A percentile compares a stretch with the other conserved stretches of the same genome.
Conservation (phyloP, 306 rosid genomes). For the Hippophae tibetana region DNA sequence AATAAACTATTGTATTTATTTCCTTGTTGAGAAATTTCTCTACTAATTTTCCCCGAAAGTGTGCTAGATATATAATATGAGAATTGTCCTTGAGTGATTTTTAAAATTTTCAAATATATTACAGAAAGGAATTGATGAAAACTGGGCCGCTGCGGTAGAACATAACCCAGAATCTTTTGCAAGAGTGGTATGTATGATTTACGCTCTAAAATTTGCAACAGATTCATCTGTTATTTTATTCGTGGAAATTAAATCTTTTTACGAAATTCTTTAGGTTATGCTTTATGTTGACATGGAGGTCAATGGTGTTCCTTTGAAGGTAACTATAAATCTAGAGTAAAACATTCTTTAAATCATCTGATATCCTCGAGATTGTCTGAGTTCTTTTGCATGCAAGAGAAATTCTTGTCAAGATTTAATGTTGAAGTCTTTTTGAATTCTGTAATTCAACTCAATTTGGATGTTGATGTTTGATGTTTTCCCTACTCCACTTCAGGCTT, state of each 20-base stretch:
- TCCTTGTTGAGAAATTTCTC: no score
- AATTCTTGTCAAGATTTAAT: constrained; percentile 2
- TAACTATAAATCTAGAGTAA: constrained; percentile 16
- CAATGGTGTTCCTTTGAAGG: constrained; percentile 93
- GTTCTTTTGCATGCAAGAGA: neutral
- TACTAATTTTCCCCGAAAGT: no score
- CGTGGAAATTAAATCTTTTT: constrained; percentile 5
- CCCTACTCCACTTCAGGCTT: constrained; percentile 53
- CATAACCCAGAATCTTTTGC: constrained; percentile 97
- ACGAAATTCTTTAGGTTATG: constrained; percentile 58
- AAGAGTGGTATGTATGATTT: constrained; percentile 67
- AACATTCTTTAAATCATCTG: constrained; percentile 3
- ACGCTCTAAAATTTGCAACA: constrained; percentile 1
- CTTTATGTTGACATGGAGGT: constrained; percentile 98
- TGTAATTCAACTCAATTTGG: neutral
- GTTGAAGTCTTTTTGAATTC: neutral
- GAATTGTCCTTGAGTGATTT: constrained; percentile 5
- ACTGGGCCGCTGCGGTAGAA: constrained; percentile 96
- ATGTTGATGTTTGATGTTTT: neutral
- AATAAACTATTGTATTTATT: no score
- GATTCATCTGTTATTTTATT: no score
- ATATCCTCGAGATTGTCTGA: neutral
- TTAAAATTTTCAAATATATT: constrained; percentile 12
- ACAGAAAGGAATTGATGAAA: constrained; percentile 98
- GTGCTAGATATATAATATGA: no score